Evolutionary conservation across 176 grass and related monocot genomes (phyloP).

Genomic region (Aegilops umbellulata): DNA sequence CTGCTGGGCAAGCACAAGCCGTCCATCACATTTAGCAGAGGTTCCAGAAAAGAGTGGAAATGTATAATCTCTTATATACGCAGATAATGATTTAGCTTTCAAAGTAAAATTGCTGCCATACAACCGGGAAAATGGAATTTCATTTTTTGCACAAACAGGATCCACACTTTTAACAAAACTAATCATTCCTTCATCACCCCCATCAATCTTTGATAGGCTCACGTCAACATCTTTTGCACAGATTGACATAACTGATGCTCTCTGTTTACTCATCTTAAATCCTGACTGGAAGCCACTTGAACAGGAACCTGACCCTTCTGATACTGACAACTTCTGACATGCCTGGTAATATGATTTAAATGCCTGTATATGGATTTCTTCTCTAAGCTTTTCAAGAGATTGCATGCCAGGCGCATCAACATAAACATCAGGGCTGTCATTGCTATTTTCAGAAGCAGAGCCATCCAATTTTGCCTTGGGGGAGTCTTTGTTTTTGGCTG

Average conservation of each 20-base stretch:
- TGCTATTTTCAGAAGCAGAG: conserved; percentile 45
- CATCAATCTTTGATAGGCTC: conserved; percentile 85
- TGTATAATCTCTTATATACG: conserved; percentile 75
- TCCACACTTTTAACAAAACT: conserved; percentile 73
- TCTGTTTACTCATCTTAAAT: conserved; percentile 79
- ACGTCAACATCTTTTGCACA: conserved; percentile 76
- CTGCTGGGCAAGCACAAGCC: conserved; percentile 92
- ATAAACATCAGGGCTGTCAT: conserved; percentile 45
- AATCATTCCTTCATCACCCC: conserved; percentile 81
- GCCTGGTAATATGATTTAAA: conserved; percentile 84
- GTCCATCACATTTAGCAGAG: conserved; percentile 87
- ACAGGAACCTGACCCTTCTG: conserved; percentile 81
- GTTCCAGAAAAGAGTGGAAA: conserved; percentile 81
- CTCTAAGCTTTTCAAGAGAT: conserved; percentile 51
- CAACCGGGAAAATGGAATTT: conserved; percentile 88
- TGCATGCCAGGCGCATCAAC: conserved; percentile 38
- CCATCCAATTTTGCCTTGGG: conserved; percentile 44
- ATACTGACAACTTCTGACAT: conserved; percentile 72
- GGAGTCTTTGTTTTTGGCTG: conserved; percentile 35
- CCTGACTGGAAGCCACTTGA: conserved; percentile 86
- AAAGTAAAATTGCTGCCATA: conserved; percentile 91
- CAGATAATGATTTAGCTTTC: conserved; percentile 71
- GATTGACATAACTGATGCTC: conserved; percentile 80
- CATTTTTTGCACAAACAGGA: conserved; percentile 69
- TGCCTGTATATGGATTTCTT: conserved; percentile 72